Conservation (phyloP, 345 rosid genomes). For the Salix suchowensis region DNA sequence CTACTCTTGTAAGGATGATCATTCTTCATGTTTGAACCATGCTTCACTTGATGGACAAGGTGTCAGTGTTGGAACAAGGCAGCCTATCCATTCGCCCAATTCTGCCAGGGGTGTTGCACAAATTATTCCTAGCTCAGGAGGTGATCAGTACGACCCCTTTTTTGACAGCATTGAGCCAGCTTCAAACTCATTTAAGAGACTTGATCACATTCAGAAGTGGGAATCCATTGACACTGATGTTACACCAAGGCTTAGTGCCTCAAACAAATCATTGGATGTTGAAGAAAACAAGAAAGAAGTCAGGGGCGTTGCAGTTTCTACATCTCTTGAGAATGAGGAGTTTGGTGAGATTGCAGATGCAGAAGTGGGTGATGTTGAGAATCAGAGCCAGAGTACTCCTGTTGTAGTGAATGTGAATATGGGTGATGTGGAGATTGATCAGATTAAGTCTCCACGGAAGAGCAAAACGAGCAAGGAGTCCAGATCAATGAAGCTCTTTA, state of each 20-base stretch:
- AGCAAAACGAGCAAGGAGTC: conserved; percentile 55
- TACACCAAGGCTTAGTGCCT: conserved; percentile 37
- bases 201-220: conserved; percentile 32
- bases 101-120: conserved; percentile 33
- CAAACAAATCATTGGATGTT: conserved; percentile 50
- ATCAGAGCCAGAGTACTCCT: conserved; percentile 42
- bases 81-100: conserved; percentile 39
- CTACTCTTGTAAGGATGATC: conserved; percentile 17
- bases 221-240: conserved; percentile 38
- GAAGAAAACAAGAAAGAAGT: conserved; percentile 55
- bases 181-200: conserved; percentile 36
- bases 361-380: conserved; percentile 59
- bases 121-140: conserved; percentile 28
- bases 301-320: conserved; percentile 31
- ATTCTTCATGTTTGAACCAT: conserved; percentile 22
- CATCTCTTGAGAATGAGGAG: conserved; percentile 48
- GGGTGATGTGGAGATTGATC: conserved; percentile 54
- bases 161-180: conserved; percentile 75
- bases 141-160: conserved; percentile 81
- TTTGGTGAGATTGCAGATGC: conserved; percentile 67
- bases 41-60: conserved; percentile 32
- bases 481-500: conserved; percentile 67
- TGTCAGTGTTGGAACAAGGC: conserved; percentile 36
- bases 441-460: conserved; percentile 48
- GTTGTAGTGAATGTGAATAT: conserved; percentile 25